Base-by-base conservation (phyloP, 2,329 filamentous ascomycete genomes). In the Diatrype stigma region DNA sequence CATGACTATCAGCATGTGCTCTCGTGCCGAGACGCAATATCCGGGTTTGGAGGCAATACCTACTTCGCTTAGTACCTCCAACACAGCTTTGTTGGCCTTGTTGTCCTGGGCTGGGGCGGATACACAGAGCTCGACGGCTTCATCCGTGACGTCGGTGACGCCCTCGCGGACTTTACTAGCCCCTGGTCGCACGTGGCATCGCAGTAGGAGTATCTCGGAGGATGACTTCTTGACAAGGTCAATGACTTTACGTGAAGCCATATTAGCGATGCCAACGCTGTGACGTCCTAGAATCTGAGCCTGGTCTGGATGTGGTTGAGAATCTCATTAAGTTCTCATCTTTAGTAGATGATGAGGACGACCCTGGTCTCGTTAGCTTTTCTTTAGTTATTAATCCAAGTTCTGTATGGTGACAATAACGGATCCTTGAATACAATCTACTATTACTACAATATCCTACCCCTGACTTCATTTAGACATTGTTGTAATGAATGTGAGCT, bases 171-270 rank as follows among this genome's bases (percentile, higher is more conserved):
- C 73, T 26, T 79, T 81, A 63, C 74, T 82, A 12, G 81, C 79
- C 3, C 85, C 83, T 0, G 87, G 83, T 54, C 86, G 88, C 51
- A 90, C 80, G 57, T 80, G 82, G 63, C 87, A 88, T 23, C 79
- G 74, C 30, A 90, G 70, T 49, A 84, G 79, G 17, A 90, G 65
- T 2, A 69, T 73, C 0, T 60, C 58, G 19, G 51, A 42, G 16
- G 61, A 58, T 21, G 74, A 71, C 51, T 77, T 80, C 47, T 73
- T 75, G 46, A 75, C 67, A 3, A 72, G 71, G 3, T 74, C 70
- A 44, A 81, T 70, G 57, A 77, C 80, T 45, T 72, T 71, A 46
- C 79, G 70, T 45, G 74, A 63, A 46, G 67, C 64, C 67, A 67
- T 64, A 42, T 10, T 30, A 30, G 10, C 26, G 26, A 30, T 10